A percentile compares a stretch with the other conserved stretches of the same genome.
These are phyloP conservation scores for Coriaria nepalensis DNA, from an alignment of 306 rosid genomes.

Conservation along the genomic window DNA sequence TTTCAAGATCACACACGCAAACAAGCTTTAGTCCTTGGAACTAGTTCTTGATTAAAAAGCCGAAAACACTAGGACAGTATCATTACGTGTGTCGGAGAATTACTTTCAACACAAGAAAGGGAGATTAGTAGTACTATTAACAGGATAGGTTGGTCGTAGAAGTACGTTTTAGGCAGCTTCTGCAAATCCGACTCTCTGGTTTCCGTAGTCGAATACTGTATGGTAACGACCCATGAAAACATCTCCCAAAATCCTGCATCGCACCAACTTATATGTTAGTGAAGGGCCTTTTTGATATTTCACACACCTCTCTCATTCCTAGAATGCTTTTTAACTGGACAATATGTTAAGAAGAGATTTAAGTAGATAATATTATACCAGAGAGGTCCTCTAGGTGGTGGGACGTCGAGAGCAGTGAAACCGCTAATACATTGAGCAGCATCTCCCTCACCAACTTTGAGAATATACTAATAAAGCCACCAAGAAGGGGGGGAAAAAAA, in stretches of 20 bases:
- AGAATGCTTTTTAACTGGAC: not conserved
- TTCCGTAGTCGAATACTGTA: constrained; percentile 54
- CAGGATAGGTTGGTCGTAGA: not conserved
- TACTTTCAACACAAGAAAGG: not conserved
- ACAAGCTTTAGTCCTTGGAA: too few species aligned
- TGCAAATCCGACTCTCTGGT: constrained; percentile 47
- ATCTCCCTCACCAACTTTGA: constrained; percentile 46
- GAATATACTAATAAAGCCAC: constrained; percentile 29
- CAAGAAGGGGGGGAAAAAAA: not conserved
- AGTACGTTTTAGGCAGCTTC: constrained; percentile 42
- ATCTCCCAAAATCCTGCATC: constrained; percentile 57
- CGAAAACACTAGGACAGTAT: too few species aligned
- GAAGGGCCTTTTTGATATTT: not conserved
- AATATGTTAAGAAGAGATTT: not conserved
- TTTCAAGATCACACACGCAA: too few species aligned
- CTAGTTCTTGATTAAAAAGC: too few species aligned
- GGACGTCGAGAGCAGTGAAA: constrained; percentile 44
- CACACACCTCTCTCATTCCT: not conserved
- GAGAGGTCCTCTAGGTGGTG: constrained; percentile 66
- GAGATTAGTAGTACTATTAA: not conserved
- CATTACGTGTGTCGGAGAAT: not conserved
- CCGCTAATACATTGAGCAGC: constrained; percentile 55
- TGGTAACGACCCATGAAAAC: constrained; percentile 67
- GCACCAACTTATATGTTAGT: constrained; percentile 1
- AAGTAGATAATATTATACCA: constrained; percentile 22